Percentiles rank a stretch among this genome's conserved stretches.
Evolutionary conservation across 1,284 basidiomycete genomes (phyloP).

Genomic region (Cutaneotrichosporon daszewskae): DNA sequence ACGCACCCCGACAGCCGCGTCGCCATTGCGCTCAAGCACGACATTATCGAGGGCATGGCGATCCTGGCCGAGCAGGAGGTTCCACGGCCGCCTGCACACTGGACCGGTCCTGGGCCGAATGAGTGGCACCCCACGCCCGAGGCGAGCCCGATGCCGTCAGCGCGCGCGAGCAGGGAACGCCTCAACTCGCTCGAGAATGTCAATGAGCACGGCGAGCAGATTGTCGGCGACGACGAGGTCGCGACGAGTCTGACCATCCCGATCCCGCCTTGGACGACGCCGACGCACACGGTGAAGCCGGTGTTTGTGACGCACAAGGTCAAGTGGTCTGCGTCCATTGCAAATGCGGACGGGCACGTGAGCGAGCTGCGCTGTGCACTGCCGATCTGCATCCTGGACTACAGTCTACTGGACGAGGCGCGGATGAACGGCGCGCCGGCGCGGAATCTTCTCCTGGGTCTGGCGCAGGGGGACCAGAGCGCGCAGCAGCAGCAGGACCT

Average conservation of each 20-base stretch:
- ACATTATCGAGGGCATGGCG: constrained; percentile 61
- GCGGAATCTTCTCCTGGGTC: constrained; percentile 60
- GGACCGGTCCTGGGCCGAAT: constrained; percentile 7
- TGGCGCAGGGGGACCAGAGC: constrained; percentile 49
- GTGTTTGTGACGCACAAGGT: constrained; percentile 63
- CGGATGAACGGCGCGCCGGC: constrained; percentile 63
- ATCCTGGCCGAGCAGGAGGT: constrained; percentile 26
- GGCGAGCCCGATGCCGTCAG: neutral
- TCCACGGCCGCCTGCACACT: constrained; percentile 24
- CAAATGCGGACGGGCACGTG: constrained; percentile 78
- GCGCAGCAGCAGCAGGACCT: constrained; percentile 60
- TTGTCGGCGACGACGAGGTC: constrained; percentile 49
- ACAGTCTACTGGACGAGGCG: constrained; percentile 66
- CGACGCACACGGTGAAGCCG: constrained; percentile 59
- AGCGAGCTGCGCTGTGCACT: constrained; percentile 87
- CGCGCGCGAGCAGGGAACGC: constrained; percentile 4
- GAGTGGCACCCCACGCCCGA: constrained; percentile 3
- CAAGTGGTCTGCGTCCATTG: constrained; percentile 59
- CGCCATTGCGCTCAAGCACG: constrained; percentile 63
- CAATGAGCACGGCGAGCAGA: neutral
- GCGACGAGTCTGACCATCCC: constrained; percentile 49
- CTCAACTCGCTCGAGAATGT: constrained; percentile 6
- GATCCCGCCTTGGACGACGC: constrained; percentile 52
- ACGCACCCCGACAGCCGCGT: constrained; percentile 61
- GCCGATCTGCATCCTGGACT: constrained; percentile 74